Conservation (phyloP, 805 yeast genomes). For the Kuraishia ogatae region DNA sequence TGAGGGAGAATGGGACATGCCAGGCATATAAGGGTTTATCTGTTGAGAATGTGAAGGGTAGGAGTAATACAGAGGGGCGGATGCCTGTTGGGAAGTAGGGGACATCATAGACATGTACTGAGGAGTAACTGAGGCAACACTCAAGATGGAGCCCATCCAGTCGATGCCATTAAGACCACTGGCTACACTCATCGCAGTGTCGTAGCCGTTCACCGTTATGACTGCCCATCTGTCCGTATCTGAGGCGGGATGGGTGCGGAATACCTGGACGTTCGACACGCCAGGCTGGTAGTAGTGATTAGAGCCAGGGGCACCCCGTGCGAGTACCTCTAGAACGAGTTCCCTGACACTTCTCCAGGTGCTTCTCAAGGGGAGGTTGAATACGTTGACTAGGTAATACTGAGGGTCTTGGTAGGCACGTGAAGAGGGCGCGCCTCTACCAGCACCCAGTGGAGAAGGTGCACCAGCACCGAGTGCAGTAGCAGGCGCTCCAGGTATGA, state of each 20-base stretch:
- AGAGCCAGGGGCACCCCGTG: neutral
- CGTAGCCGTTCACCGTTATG: slow-evolving; percentile 4
- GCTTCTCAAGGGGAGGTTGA: neutral
- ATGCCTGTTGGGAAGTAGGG: neutral
- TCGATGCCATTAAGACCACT: slow-evolving; percentile 5
- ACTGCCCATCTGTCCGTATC: slow-evolving; percentile 1
- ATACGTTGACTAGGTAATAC: neutral
- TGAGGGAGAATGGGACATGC: too few species aligned
- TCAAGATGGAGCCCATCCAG: slow-evolving; percentile 5
- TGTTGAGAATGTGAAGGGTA: neutral
- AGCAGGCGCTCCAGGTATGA: neutral
- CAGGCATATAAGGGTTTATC: neutral
- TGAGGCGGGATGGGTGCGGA: neutral
- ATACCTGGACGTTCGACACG: neutral
- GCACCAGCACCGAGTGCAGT: neutral
- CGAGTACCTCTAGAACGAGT: neutral
- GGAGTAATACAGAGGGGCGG: neutral
- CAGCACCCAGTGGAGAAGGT: too few species aligned
- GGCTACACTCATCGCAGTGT: slow-evolving; percentile 2
- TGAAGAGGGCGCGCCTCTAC: neutral
- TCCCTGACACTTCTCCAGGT: slow-evolving; percentile 1
- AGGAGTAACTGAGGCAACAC: neutral
- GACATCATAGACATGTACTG: neutral
- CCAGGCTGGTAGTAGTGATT: neutral
- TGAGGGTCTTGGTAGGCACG: neutral